These are phyloP conservation scores for Citrus australasica DNA, from an alignment of 345 rosid genomes.

Conservation along the genomic window DNA sequence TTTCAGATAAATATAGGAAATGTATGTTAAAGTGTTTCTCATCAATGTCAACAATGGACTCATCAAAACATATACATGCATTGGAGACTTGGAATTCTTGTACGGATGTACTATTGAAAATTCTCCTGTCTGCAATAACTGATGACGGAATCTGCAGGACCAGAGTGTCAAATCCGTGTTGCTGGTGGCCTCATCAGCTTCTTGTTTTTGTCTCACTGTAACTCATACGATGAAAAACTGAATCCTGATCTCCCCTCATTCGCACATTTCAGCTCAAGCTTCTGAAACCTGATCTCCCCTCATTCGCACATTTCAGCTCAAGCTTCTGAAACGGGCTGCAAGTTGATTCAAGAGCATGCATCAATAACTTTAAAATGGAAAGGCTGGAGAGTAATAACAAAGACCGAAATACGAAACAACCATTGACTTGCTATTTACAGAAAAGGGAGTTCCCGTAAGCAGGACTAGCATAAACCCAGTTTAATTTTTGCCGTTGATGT, in stretches of 20 bases:
- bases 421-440: not conserved
- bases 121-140: not conserved
- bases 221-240: conserved; percentile 79
- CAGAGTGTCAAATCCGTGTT: not conserved
- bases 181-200: not conserved
- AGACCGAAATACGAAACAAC: not conserved
- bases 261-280: conserved; percentile 77
- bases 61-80: not conserved
- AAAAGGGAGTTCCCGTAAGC: not conserved
- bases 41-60: not conserved
- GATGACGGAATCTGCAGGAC: not conserved
- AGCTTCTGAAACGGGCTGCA: conserved; percentile 95
- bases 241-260: conserved; percentile 73
- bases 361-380: not conserved
- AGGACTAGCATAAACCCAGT: not conserved
- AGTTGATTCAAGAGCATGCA: conserved; percentile 2
- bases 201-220: conserved; percentile 41
- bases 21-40: not conserved
- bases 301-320: conserved; percentile 75
- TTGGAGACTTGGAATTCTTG: not conserved
- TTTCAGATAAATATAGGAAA: not conserved
- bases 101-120: not conserved
- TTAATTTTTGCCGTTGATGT: not conserved
- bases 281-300: no score
- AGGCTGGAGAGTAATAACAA: not conserved